Conservation (phyloP, 306 rosid species). For the Sindora glabra region DNA sequence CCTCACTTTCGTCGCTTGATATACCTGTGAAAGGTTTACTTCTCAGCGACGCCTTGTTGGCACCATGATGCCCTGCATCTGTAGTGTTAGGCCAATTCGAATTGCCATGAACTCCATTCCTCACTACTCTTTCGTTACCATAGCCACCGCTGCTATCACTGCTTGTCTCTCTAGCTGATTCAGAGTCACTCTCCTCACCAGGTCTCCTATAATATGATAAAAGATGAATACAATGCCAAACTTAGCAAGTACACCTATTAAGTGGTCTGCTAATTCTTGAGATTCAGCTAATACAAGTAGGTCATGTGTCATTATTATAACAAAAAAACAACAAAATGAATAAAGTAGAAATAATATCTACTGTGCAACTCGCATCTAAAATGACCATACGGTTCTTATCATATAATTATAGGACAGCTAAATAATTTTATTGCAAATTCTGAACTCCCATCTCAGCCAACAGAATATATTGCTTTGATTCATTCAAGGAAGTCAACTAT, state of each 20-base stretch:
- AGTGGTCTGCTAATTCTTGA: background rate
- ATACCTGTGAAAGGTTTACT: constrained; percentile 46
- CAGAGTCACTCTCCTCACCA: constrained; percentile 74
- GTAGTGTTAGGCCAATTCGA: constrained; percentile 28
- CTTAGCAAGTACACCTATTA: background rate
- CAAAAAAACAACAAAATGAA: background rate
- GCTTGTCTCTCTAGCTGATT: constrained; percentile 76
- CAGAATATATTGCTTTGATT: background rate
- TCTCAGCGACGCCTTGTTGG: constrained; percentile 36
- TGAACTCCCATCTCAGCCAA: constrained; percentile 4
- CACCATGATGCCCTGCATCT: constrained; percentile 35
- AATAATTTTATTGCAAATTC: background rate
- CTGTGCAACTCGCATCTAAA: background rate
- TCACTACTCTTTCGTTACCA: constrained; percentile 47
- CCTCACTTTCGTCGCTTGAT: constrained; percentile 66
- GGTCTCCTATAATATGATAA: constrained; percentile 44
- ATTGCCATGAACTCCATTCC: constrained; percentile 22
- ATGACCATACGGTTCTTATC: background rate
- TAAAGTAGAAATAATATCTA: background rate
- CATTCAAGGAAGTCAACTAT: background rate
- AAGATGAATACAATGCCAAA: background rate
- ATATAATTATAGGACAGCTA: background rate
- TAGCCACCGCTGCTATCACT: constrained; percentile 68
- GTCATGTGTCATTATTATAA: background rate
- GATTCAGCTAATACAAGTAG: background rate